Percentiles rank a stretch among this genome's conserved stretches.
Evolutionary conservation across 768 basidiomycete species (phyloP).

Genomic region (Crucibulum laeve): DNA sequence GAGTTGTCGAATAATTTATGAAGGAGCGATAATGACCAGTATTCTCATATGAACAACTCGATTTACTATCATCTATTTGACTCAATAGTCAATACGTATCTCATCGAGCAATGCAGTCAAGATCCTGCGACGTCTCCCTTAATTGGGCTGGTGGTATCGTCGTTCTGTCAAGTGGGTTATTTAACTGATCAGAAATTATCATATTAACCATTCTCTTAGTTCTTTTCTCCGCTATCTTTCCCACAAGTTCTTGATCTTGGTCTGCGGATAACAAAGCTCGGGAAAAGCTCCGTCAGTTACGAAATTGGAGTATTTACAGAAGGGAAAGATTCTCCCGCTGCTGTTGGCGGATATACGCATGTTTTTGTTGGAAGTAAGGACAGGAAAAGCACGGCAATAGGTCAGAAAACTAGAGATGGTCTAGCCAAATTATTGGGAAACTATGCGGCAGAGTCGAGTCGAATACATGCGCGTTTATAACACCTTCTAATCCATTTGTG

Average conservation of each 20-base stretch:
- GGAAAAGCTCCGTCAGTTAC: constrained; percentile 73
- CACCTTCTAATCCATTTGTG: no score
- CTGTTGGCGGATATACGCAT: constrained; percentile 68
- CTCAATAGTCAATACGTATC: constrained; percentile 76
- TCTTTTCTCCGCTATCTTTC: constrained; percentile 70
- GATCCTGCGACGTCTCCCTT: constrained; percentile 43
- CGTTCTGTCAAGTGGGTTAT: constrained; percentile 55
- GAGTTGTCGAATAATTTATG: background rate
- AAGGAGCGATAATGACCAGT: constrained; percentile 88
- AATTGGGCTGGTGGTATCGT: constrained; percentile 79
- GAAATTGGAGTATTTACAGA: constrained; percentile 74
- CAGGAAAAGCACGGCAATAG: constrained; percentile 53
- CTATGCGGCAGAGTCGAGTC: no score
- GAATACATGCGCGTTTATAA: no score
- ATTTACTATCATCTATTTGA: constrained; percentile 82
- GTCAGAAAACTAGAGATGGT: constrained; percentile 35
- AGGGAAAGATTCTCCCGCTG: constrained; percentile 31
- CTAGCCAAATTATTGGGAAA: constrained; percentile 40
- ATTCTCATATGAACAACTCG: constrained; percentile 77
- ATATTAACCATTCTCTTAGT: constrained; percentile 28
- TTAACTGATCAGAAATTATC: background rate
- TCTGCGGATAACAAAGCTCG: constrained; percentile 61
- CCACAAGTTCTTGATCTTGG: constrained; percentile 70
- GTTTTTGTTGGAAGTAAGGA: constrained; percentile 71
- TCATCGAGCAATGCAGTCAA: constrained; percentile 60